These are phyloP conservation scores for Paecilomyces fulvus DNA, from an alignment of 2,329 filamentous ascomycete species.

Conservation along the genomic window DNA sequence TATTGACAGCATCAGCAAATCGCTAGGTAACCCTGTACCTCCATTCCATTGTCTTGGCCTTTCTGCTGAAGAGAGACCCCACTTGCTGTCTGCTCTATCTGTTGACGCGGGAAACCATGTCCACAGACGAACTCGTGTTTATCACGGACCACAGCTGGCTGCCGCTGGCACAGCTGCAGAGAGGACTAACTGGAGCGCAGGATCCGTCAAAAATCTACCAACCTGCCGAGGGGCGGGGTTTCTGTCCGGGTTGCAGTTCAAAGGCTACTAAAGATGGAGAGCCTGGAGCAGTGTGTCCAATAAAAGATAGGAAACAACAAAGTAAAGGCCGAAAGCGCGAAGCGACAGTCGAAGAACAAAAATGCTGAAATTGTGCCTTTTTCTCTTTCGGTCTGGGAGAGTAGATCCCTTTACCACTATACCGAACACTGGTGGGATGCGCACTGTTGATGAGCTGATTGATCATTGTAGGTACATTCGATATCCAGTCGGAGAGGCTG, in stretches of 20 bases:
- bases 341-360: not conserved
- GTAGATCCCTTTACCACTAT: not conserved
- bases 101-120: not conserved
- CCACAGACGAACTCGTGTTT: slow-evolving; percentile 3
- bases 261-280: not conserved
- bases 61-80: not conserved
- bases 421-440: not conserved
- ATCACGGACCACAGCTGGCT: slow-evolving; percentile 8
- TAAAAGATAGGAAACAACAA: not conserved
- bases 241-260: not conserved
- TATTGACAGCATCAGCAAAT: not conserved
- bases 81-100: not conserved
- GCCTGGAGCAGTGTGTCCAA: not conserved
- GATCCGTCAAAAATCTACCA: not conserved
- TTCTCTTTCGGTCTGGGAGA: not conserved
- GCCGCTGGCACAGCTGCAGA: slow-evolving; percentile 3
- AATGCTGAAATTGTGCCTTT: not conserved
- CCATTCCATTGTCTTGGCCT: not conserved
- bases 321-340: not conserved
- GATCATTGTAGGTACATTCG: not conserved
- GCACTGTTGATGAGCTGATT: not conserved
- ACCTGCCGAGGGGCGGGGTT: not conserved
- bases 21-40: not conserved
- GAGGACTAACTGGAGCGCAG: not conserved
- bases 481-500: not conserved